Conservation (phyloP, 148 eudicot species). For the Arctostaphylos glauca region DNA sequence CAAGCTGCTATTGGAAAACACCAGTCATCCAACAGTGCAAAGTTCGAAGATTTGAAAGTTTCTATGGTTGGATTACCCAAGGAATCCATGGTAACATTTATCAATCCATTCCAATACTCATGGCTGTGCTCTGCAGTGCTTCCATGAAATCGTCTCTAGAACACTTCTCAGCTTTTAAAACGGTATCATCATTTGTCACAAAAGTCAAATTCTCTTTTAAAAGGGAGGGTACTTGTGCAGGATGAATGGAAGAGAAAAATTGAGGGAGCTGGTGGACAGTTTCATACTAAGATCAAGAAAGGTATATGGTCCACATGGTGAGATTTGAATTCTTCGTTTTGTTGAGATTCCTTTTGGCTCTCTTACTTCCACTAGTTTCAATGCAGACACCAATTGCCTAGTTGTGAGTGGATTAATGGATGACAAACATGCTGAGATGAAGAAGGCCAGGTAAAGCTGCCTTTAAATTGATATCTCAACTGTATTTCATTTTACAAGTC, state of each 20-base stretch:
- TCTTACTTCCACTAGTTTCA: background rate
- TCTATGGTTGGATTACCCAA: constrained; percentile 54
- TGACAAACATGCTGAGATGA: constrained; percentile 63
- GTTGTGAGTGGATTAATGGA: constrained; percentile 58
- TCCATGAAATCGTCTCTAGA: background rate
- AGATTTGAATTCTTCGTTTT: constrained; percentile 7
- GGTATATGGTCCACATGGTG: constrained; percentile 33
- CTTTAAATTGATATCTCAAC: background rate
- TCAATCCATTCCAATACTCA: constrained; percentile 11
- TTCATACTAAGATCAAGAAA: constrained; percentile 77
- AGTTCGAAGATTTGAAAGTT: constrained; percentile 66
- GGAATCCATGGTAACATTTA: constrained; percentile 53
- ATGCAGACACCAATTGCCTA: constrained; percentile 62
- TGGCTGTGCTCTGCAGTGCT: background rate
- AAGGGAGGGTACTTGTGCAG: constrained; percentile 33
- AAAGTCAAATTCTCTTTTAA: constrained; percentile 11
- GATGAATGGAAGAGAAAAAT: constrained; percentile 65
- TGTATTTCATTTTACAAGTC: constrained; percentile 1
- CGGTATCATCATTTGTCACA: constrained; percentile 8
- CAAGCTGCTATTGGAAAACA: constrained; percentile 39
- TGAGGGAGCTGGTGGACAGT: constrained; percentile 71
- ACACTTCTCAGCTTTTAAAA: background rate
- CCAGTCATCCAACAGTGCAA: constrained; percentile 56
- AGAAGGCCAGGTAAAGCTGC: constrained; percentile 72
- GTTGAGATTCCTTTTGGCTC: constrained; percentile 11